A percentile compares a stretch with the other conserved stretches of the same genome.
phyloP scores from a whole-genome alignment of 768 basidiomycete genomes.

The Paxillus rubicundulus region DNA sequence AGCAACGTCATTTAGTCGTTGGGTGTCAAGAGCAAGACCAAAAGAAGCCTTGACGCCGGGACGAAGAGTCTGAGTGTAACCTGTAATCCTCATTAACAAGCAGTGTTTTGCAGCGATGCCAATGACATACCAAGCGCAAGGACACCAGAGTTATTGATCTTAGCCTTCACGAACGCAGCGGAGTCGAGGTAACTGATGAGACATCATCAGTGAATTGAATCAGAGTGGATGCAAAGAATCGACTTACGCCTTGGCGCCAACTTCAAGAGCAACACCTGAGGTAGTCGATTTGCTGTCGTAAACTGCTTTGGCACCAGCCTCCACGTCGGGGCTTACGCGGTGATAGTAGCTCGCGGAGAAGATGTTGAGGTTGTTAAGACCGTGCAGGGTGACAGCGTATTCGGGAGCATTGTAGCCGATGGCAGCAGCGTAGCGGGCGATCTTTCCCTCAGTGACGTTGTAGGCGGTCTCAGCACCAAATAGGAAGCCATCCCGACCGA shows the following conservation, averaged over 20 bases:
- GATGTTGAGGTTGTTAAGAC: conserved; percentile 89
- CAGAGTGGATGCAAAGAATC: neutral
- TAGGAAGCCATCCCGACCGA: conserved; percentile 97
- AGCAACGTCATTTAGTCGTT: conserved; percentile 75
- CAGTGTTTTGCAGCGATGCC: neutral
- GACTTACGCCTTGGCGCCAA: conserved; percentile 90
- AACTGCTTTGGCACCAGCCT: conserved; percentile 94
- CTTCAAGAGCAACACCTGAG: conserved; percentile 85
- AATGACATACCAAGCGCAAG: conserved; percentile 66
- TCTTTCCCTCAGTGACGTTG: conserved; percentile 90
- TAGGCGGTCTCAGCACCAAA: conserved; percentile 95
- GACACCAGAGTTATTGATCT: conserved; percentile 96
- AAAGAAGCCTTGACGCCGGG: conserved; percentile 92
- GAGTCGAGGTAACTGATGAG: conserved; percentile 69
- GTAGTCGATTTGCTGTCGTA: conserved; percentile 92
- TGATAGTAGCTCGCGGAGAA: conserved; percentile 99
- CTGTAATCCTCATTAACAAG: conserved; percentile 34
- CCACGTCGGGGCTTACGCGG: conserved; percentile 86
- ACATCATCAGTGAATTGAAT: neutral
- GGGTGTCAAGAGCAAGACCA: conserved; percentile 94
- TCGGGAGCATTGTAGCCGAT: conserved; percentile 95
- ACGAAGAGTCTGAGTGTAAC: conserved; percentile 91
- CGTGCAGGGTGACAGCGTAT: conserved; percentile 92
- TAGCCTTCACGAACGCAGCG: conserved; percentile 93
- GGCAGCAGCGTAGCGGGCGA: conserved; percentile 90